These are phyloP conservation scores for Candida xyloterini DNA, from an alignment of 805 yeast genomes.

Conservation along the genomic window DNA sequence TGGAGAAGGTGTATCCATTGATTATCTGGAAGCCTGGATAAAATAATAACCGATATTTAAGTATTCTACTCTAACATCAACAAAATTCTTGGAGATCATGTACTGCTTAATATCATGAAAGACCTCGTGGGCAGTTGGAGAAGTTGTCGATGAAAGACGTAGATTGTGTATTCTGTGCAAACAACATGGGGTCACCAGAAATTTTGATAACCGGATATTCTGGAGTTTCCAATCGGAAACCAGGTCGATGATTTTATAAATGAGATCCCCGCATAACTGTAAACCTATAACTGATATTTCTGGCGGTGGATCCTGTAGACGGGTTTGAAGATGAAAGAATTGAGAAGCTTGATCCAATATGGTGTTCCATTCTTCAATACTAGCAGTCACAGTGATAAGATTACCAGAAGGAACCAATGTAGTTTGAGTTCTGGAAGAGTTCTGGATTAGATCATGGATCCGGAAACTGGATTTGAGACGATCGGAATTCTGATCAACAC, in stretches of 20 bases:
- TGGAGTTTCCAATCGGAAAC: constrained; percentile 2
- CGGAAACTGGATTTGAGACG: constrained; percentile 22
- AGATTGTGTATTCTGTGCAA: constrained; percentile 16
- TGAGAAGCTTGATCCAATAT: constrained; percentile 10
- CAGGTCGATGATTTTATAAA: constrained; percentile 19
- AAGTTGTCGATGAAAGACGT: background rate
- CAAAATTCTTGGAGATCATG: constrained; percentile 7
- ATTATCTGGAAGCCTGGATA: constrained; percentile 3
- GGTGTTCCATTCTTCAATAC: constrained; percentile 5
- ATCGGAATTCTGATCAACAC: constrained; percentile 25
- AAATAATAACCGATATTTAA: constrained; percentile 18
- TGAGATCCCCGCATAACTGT: constrained; percentile 29
- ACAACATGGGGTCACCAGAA: constrained; percentile 25
- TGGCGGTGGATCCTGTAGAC: background rate
- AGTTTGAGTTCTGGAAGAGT: constrained; percentile 4
- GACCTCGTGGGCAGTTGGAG: background rate
- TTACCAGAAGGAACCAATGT: constrained; percentile 11
- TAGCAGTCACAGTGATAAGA: constrained; percentile 9
- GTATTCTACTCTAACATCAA: constrained; percentile 8
- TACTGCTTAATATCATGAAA: constrained; percentile 10
- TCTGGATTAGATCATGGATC: constrained; percentile 22
- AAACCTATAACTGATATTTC: constrained; percentile 19
- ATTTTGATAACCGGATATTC: background rate
- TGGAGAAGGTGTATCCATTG: too few species aligned
- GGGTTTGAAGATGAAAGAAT: constrained; percentile 10